Base-by-base conservation (phyloP, 306 rosid genomes). In the Rubus parviflorus region DNA sequence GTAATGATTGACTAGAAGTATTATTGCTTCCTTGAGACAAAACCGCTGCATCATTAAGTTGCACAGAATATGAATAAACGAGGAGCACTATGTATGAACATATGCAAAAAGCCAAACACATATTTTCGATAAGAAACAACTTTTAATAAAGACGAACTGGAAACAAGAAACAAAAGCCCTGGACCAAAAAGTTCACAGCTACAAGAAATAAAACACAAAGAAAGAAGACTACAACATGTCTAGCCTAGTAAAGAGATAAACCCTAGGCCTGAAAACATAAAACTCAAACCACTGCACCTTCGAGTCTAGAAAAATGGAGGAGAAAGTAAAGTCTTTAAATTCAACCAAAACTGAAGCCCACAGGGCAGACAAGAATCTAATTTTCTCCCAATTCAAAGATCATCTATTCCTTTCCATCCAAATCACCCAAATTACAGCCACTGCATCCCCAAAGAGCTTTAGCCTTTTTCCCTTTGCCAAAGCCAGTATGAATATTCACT, bases 21-120 rank as follows among this genome's bases (percentile, higher is more conserved):
- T 51, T 85, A 83, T 76, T 82, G 88, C 82, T 82, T 86, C 91
- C 92, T 75, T 81, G 86, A 83, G 86, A 72, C 80, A 80, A 75
- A 78, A 80, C 83, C 16, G 81, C 87, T 81, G 79, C 88, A 76
- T 67, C 66, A 71, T 57, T 70, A 30, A 71, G 46, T 68, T 69
- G 46, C 68, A 53, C 58, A 60, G 6, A 30, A 42, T 65, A 81
- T 61, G 11, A 20, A 72, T 25, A 38, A 63, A 8, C 19, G 7
- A n/a, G 47, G 15, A 20, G 30, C 61, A 61, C 67, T 72, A 48
- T 25, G 12, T 41, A 57, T 22, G 68, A 57, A 54, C 9, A 41
- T 8, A 42, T 30, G 60, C 13, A 48, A 73, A 73, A 57, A 30
- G 64, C 16, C 10, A 12, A 30, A 61, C n/a, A 25, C 42, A 4